phyloP scores from a whole-genome alignment of 2,329 filamentous ascomycete genomes.

The Orbilia brochopaga region DNA sequence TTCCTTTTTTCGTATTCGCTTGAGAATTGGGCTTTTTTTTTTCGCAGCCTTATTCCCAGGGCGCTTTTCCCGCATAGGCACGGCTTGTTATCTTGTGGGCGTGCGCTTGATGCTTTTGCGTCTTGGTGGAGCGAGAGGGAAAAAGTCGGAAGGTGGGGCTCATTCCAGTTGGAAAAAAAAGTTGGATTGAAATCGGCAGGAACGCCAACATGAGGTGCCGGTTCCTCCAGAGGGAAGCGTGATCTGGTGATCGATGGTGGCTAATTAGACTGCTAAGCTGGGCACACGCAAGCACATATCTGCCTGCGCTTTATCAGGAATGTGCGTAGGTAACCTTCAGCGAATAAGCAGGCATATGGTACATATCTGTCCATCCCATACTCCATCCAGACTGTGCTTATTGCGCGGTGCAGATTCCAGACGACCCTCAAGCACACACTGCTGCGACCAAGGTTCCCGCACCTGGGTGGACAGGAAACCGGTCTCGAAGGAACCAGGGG shows the following conservation, averaged over 20 bases:
- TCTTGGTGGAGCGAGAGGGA: not conserved
- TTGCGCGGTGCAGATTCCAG: slow-evolving; percentile 1
- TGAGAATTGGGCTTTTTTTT: slow-evolving; percentile 6
- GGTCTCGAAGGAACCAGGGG: slow-evolving; percentile 18
- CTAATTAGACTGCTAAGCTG: not conserved
- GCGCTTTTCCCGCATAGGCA: not conserved
- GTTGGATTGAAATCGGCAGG: slow-evolving; percentile 31
- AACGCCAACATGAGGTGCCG: slow-evolving; percentile 4
- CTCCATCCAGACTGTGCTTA: not conserved
- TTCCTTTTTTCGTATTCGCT: slow-evolving; percentile 18
- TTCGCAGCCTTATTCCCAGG: slow-evolving; percentile 9
- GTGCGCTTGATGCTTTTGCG: not conserved
- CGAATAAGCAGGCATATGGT: not conserved
- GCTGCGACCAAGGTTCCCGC: slow-evolving; percentile 8
- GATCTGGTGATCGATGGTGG: not conserved
- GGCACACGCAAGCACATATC: not conserved
- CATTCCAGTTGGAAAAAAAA: slow-evolving; percentile 1
- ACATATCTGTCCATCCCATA: not conserved
- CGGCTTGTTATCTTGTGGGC: not conserved
- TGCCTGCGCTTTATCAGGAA: not conserved
- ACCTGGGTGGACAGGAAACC: slow-evolving; percentile 37
- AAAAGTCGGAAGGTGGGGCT: slow-evolving; percentile 5
- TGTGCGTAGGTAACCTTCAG: not conserved
- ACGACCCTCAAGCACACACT: slow-evolving; percentile 19
- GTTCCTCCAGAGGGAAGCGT: too few species aligned